Evolutionary conservation across 768 basidiomycete species (phyloP).

Genomic region (Piloderma croceum): DNA sequence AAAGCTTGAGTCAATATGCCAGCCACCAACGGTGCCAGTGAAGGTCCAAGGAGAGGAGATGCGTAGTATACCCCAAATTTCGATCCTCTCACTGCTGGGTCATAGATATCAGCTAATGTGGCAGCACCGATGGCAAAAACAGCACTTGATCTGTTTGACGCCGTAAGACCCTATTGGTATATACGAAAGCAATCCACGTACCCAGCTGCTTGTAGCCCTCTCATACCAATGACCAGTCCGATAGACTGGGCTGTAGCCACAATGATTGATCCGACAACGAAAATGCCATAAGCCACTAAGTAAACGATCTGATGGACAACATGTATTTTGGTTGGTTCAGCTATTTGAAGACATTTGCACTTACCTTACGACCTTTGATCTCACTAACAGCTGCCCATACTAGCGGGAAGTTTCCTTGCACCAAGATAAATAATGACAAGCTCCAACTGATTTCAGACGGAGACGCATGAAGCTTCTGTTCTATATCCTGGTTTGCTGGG

Average conservation of each 20-base stretch:
- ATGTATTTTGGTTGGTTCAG: not conserved
- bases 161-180: not conserved
- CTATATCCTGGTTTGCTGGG: no score
- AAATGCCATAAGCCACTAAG: conserved; percentile 39
- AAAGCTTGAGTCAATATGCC: conserved; percentile 61
- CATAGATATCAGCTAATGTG: conserved; percentile 74
- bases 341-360: conserved; percentile 9
- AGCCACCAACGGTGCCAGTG: conserved; percentile 65
- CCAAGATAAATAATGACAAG: conserved; percentile 64
- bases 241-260: conserved; percentile 53
- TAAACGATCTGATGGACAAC: not conserved
- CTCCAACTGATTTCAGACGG: conserved; percentile 59
- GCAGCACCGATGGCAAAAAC: conserved; percentile 66
- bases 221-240: conserved; percentile 54
- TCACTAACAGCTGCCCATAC: conserved; percentile 69
- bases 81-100: conserved; percentile 65
- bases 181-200: conserved; percentile 20
- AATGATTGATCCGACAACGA: conserved; percentile 49
- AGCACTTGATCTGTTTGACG: conserved; percentile 47
- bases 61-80: conserved; percentile 80
- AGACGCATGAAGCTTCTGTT: conserved; percentile 55
- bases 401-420: conserved; percentile 65
- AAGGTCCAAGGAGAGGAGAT: conserved; percentile 62
- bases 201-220: conserved; percentile 65
- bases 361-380: conserved; percentile 67